Evolutionary conservation across 2,329 filamentous ascomycete species (phyloP), one percentile per base, ranked within the genome.

Genomic region (Botrytis cinerea): DNA sequence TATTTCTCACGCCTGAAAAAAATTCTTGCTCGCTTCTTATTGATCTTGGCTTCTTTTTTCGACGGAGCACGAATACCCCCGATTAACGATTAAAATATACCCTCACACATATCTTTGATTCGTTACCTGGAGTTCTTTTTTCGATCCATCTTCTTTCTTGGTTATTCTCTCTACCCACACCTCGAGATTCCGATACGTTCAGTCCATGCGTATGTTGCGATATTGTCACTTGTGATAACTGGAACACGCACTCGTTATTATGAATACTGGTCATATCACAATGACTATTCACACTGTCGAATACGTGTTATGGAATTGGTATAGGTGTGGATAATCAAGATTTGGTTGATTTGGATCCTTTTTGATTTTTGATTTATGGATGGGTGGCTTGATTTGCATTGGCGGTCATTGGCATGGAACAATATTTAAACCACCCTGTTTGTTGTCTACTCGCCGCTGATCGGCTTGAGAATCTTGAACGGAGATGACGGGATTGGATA

Each of bases 361-460:
- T 57, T 43, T 59, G 38, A 57, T 71, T 12, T 40, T 63, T 43
- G 12, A 63, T 63, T 45, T 25, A 64, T 40, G 70, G 70, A 54
- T 48, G n/a, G 35, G n/a, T 71, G 45, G 25, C 22, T 62, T 61
- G 38, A 25, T n/a, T 61, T 61, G 59, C 51, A 40, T 66, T 35
- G 16, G 51, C 51, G n/a, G 51, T 57, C 51, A 57, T 28, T 38
- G 48, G 45, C 38, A 68, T 10, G 64, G 43, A 54, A 54, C 48
- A 54, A 46, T 46, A 46, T 25, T 60, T 20, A 46, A 25, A 40
- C 38, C 14, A 18, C 68, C 40, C 48, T 51, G 40, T 43, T 43
- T 72, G 51, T 22, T 60, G 16, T 70, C 60, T 72, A 68, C 62
- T 72, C 70, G 70, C 70, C 70, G 70, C 70, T 25, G 70, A 72